Base-by-base conservation (phyloP, 805 yeast species). In the Saccharomyces eubayanus region DNA sequence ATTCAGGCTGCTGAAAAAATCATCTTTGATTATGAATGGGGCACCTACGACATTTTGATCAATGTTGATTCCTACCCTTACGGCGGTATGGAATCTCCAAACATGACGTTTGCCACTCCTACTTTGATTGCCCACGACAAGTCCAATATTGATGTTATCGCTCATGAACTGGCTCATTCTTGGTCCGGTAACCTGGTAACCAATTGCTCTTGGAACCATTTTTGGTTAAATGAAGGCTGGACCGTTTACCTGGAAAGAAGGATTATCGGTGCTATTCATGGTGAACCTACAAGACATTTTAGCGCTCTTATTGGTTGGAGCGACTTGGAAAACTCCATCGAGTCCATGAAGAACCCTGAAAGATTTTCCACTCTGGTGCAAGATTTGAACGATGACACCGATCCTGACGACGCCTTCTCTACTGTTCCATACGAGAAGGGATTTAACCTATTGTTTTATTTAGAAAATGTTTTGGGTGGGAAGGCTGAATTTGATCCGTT, bases 211-310 rank as follows among this genome's bases (percentile, higher is more conserved):
- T 90, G 96, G 94, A 91, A 88, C 65, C 96, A 89, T 72, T 89
- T 90, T 69, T 90, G 96, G 94, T 78, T 90, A 60, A 90, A 90
- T 68, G 97, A 90, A 73, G 97, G 97, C 40, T 90, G 96, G 96
- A 89, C 96, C 5, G 96, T 90, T 43, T 90, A 90, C 68, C 71
- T 90, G 40, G 97, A 90, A 71, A 80, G 97, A 67, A 76, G 96
- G 62, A 89, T 90, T 55, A 74, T 82, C 29, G 96, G 87, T 16
- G 79, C 76, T 14, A 68, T 89, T n/a, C 89, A 88, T 64, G 96
- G 94, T 27, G 92, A 87, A 62, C 70, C 81, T 31, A 76, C 80
- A 46, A 80, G 96, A 65, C 92, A 89, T 61, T 87, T 90, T 66
- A 77, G 84, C 57, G 89, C 90, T 41, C 83, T 90, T 57, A 85